Evolutionary conservation across 306 rosid genomes (phyloP), one percentile per base, ranked within the genome.

Genomic region (Lathyrus sativus): DNA sequence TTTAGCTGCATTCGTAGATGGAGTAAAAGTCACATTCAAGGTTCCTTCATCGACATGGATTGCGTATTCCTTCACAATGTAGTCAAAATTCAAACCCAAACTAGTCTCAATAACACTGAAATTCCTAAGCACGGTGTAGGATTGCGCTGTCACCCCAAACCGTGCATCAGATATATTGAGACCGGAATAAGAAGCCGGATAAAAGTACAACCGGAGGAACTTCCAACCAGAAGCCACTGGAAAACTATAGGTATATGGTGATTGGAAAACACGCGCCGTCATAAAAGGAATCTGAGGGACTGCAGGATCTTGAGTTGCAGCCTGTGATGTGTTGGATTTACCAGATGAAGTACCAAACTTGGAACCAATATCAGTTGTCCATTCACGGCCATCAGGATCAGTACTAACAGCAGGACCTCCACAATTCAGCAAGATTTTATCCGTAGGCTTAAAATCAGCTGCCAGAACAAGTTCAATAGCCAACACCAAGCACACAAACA

Each of bases 181-280:
- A 7, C 80, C 74, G 0, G 48, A n/a, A 45, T 88, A 95, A n/a
- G 97, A 85, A 41, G 83, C 73, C 1, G 97, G 74, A 55, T 95
- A 90, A 35, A 90, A 95, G 83, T 83, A 86, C 17, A 95, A 78
- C 12, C 96, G 85, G 46, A 95, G 60, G 71, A 90, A 95, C 9
- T 82, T 87, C 60, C 97, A 85, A 22, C 97, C 95, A 0, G 91
- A 29, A 0, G 86, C 90, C 65, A 95, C 96, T 1, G 97, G 91
- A 17, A 95, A 81, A 38, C 70, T 68, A 70, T 95, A 95, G 24
- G 99, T 87, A 76, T 79, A 88, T 0, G 73, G 60, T 0, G 86
- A 79, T 11, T 0, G 77, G 9, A 85, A 90, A 35, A 95, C 81
- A 7, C 97, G 72, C 4, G 96, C 90, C 0, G 85, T 82, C 99